Evolutionary conservation across 805 yeast genomes (phyloP).

Genomic region (Wickerhamomyces sydowiorum): DNA sequence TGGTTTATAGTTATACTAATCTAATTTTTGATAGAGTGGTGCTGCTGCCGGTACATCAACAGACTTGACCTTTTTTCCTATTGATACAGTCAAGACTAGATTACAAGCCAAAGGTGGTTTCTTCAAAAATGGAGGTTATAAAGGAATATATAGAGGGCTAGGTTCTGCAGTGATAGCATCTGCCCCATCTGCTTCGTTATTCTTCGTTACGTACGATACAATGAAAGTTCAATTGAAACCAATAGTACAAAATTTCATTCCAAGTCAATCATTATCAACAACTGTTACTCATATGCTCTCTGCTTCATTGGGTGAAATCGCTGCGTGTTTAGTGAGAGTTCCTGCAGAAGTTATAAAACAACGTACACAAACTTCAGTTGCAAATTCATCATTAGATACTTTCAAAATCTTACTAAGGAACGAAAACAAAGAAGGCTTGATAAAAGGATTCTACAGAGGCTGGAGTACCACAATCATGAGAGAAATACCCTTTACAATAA

Average conservation of each 20-base stretch:
- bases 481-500: constrained; percentile 94
- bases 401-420: constrained; percentile 57
- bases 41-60: constrained; percentile 97
- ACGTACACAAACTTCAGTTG: constrained; percentile 73
- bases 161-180: constrained; percentile 93
- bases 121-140: constrained; percentile 87
- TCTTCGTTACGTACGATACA: constrained; percentile 80
- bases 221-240: constrained; percentile 47
- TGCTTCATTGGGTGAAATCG: constrained; percentile 86
- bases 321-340: constrained; percentile 91
- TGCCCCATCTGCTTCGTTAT: constrained; percentile 82
- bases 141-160: constrained; percentile 84
- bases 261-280: constrained; percentile 22
- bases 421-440: constrained; percentile 69
- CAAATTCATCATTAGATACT: constrained; percentile 56
- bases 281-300: constrained; percentile 72
- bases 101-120: constrained; percentile 95
- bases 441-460: constrained; percentile 84
- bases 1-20: neutral
- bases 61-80: constrained; percentile 91
- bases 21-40: constrained; percentile 49
- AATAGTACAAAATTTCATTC: constrained; percentile 20
- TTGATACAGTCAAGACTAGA: constrained; percentile 91
- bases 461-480: constrained; percentile 90
- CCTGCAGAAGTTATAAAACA: constrained; percentile 97